Evolutionary conservation across 2,329 filamentous ascomycete genomes (phyloP).

Genomic region (Cordyceps javanica): DNA sequence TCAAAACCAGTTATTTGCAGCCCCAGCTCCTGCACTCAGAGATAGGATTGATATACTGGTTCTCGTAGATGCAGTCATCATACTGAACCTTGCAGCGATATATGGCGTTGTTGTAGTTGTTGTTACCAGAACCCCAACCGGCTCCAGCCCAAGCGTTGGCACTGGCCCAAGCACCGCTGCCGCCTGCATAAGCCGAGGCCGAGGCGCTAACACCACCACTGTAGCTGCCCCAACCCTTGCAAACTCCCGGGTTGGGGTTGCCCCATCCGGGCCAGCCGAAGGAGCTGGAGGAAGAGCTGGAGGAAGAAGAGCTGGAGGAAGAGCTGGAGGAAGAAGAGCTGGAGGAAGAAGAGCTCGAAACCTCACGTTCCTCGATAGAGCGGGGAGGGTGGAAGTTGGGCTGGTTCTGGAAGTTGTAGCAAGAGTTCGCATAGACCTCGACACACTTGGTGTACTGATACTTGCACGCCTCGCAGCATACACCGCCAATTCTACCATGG

Average conservation of each 20-base stretch:
- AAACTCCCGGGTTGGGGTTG: conserved; percentile 1
- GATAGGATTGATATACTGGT: conserved; percentile 30
- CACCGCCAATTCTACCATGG: conserved; percentile 29
- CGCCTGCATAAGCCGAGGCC: conserved; percentile 1
- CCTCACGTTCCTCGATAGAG: not conserved
- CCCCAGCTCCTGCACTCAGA: conserved; percentile 36
- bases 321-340: conserved; percentile 6
- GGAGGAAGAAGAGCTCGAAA: not conserved
- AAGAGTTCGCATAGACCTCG: conserved; percentile 43
- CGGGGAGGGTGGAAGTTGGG: conserved; percentile 18
- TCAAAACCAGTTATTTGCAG: conserved; percentile 8
- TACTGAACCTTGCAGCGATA: conserved; percentile 45
- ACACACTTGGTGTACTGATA: conserved; percentile 44
- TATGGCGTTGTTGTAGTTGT: conserved; percentile 25
- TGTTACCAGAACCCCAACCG: conserved; percentile 24
- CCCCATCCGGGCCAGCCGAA: conserved; percentile 1
- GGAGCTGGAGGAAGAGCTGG: conserved; percentile 9
- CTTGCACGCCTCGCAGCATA: conserved; percentile 48
- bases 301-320: not conserved
- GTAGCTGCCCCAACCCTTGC: conserved; percentile 12
- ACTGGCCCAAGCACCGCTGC: conserved; percentile 9
- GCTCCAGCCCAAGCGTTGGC: conserved; percentile 8
- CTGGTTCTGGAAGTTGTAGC: conserved; percentile 29
- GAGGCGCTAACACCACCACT: conserved; percentile 4
- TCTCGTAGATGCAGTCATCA: conserved; percentile 39